Base-by-base conservation (phyloP, 371 early-diverging fungal species). In the Synchytrium microbalum region DNA sequence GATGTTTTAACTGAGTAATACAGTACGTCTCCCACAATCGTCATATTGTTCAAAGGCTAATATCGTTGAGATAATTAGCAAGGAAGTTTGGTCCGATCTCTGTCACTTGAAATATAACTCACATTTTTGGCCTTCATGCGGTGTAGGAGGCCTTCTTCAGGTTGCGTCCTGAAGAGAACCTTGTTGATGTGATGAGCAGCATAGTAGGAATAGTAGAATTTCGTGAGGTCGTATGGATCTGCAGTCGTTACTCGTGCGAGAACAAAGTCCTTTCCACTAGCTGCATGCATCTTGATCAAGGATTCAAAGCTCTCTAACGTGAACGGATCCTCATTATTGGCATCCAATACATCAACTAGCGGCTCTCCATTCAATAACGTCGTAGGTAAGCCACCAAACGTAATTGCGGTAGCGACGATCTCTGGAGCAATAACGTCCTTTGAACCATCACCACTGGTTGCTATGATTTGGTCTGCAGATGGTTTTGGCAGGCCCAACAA, bases 91-190 rank as follows among this genome's bases (percentile, higher is more conserved):
- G n/a, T n/a, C n/a, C n/a, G n/a, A n/a, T n/a, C n/a, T n/a, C n/a
- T n/a, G n/a, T n/a, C n/a, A n/a, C n/a, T n/a, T n/a, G n/a, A n/a
- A n/a, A 27, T 19, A 55, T 51, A 16, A 68, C 77, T 70, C 72
- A 86, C 87, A 70, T 92, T 92, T 66, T 86, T 84, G 3, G 91
- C 90, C 67, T 84, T 85, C 91, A 92, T 90, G 59, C 92, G 74
- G 62, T 91, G 88, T 64, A 88, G 68, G 23, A 88, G 71, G 0
- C 87, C 84, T 56, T 85, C 82, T 16, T 84, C 83, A 1, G 84
- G 85, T 67, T 89, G 88, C 2, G 87, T 88, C 46, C 85, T 72
- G 68, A 90, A 89, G 28, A 90, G 68, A 32, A 89, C 84, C 70
- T 87, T 88, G 73, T 92, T 92, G 62, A 92, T 84, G 56, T 89